Evolutionary conservation across 2,329 filamentous ascomycete species (phyloP).

Genomic region (Fusarium setosum): DNA sequence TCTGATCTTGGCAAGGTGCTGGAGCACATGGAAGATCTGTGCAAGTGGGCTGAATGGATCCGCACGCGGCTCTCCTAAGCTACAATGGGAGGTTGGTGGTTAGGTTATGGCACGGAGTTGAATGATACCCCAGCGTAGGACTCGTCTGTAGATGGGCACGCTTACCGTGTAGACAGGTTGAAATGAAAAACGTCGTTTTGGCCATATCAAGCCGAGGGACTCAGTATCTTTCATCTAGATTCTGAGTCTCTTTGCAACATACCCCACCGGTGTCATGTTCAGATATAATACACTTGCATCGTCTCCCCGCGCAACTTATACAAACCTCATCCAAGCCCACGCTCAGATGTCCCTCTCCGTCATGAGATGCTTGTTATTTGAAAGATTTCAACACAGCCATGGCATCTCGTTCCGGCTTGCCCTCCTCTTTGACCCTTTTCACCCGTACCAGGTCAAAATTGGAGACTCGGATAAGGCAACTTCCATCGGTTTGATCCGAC

Average conservation of each 20-base stretch:
- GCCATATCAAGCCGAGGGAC: background rate
- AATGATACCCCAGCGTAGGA: conserved; percentile 41
- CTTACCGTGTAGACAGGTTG: background rate
- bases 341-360: background rate
- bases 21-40: conserved; percentile 63
- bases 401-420: conserved; percentile 43
- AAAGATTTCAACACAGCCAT: conserved; percentile 35
- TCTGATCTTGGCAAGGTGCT: conserved; percentile 58
- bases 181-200: background rate
- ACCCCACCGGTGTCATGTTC: background rate
- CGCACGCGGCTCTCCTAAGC: conserved; percentile 49
- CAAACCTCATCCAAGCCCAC: background rate
- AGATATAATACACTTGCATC: background rate
- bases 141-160: background rate
- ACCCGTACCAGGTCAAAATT: conserved; percentile 42
- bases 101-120: conserved; percentile 17
- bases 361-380: background rate
- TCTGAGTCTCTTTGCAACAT: background rate
- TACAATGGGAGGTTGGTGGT: background rate
- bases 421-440: conserved; percentile 48
- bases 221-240: background rate
- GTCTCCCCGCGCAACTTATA: too few species aligned
- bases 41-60: conserved; percentile 66
- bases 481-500: conserved; percentile 29
- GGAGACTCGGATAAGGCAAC: conserved; percentile 36